Conservation (phyloP, 345 rosid genomes). For the Punica granatum region DNA sequence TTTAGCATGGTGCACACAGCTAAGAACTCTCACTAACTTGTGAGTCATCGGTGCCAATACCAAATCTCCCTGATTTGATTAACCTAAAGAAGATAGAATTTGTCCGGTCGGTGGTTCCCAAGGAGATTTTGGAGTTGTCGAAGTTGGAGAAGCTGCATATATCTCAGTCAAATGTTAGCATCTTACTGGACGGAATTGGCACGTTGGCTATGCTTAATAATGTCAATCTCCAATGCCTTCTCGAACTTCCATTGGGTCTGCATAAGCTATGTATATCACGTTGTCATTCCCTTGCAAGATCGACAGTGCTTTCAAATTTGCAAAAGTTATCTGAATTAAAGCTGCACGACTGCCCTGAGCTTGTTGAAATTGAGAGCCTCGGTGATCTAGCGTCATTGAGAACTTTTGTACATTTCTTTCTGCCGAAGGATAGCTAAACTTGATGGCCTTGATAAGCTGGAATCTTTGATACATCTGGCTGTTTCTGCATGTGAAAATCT, state of each 20-base stretch:
- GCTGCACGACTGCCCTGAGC: background rate
- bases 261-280: background rate
- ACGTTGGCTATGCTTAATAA: background rate
- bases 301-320: background rate
- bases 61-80: background rate
- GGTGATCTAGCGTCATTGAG: background rate
- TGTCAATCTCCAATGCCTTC: background rate
- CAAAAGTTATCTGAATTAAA: background rate
- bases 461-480: background rate
- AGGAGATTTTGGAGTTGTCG: background rate
- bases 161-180: background rate
- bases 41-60: background rate
- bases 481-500: background rate
- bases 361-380: background rate
- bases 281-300: background rate
- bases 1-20: background rate
- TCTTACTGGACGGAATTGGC: background rate
- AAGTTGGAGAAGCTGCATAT: conserved; percentile 2
- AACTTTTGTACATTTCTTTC: background rate
- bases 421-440: background rate
- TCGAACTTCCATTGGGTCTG: background rate
- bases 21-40: background rate
- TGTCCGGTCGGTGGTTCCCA: background rate
- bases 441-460: background rate
- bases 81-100: background rate